Evolutionary conservation across 2,329 filamentous ascomycete species (phyloP), one percentile per base, ranked within the genome.

Genomic region (Hirsutella minnesotensis): DNA sequence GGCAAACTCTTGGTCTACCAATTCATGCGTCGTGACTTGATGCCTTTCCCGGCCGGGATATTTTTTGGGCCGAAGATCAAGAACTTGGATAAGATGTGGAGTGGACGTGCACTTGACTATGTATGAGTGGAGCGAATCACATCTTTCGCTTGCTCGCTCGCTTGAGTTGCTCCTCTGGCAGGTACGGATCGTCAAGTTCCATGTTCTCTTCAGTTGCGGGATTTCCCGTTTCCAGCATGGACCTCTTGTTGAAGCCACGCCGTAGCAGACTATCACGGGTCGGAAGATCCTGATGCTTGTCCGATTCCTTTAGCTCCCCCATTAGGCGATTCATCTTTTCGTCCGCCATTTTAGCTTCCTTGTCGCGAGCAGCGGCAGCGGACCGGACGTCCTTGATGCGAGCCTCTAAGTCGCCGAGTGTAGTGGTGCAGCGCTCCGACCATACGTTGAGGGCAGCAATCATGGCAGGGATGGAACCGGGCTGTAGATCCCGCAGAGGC

Each of bases 401-500:
- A 1, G 68, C 66, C 49, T 95, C 87, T 3, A 98, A 75, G 24
- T 83, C 83, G 0, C 64, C 66, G 2, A 95, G 77, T 2, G 87
- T 86, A 3, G 70, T 65, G 5, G 77, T 75, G 67, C 90, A 96
- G 45, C 88, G 79, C n/a, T 64, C 67, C 41, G 83, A 79, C 90
- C 90, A 98, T 43, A 73, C 72, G 24, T 72, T 69, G 10, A 98
- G 73, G 12, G 80, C 75, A 3, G 65, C 60, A 22, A 87, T 73
- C 66, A 95, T 81, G 1, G 66, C 62, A 0, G 79, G 75, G 12
- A 95, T 73, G 44, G 81, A 77, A 44, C 78, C 77, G 0, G 88
- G 87, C 1, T 78, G 75, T 2, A 95, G 76, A 59, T 98, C 92
- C 18, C 92, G 87, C 2, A 95, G 76, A 0, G 92, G 84, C 0